Evolutionary conservation across 2,329 filamentous ascomycete genomes (phyloP).

Genomic region (Ampelomyces quisqualis): DNA sequence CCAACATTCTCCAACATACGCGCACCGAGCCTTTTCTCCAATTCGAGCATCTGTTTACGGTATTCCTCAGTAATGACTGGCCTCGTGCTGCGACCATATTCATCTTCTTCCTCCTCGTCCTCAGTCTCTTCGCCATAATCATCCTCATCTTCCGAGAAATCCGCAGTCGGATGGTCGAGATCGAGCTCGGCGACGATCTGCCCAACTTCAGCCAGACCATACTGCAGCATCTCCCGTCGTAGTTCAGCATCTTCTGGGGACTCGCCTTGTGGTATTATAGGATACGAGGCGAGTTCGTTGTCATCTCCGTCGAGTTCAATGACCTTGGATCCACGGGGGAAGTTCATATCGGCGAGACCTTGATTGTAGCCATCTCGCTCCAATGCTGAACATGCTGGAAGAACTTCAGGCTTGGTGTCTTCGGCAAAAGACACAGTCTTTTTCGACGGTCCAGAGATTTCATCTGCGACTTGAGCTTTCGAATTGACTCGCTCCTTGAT

Average conservation of each 20-base stretch:
- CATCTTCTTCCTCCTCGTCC: conserved; percentile 69
- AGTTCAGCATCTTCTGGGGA: conserved; percentile 76
- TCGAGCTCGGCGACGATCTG: conserved; percentile 90
- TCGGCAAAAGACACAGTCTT: conserved; percentile 66
- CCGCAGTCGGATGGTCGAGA: conserved; percentile 64
- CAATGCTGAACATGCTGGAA: conserved; percentile 12
- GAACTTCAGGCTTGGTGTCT: conserved; percentile 52
- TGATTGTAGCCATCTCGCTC: conserved; percentile 28
- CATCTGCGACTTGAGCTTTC: too few relatives aligned
- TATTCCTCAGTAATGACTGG: conserved; percentile 72
- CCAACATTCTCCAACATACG: conserved; percentile 60
- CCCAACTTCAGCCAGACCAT: conserved; percentile 83
- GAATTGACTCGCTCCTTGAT: too few relatives aligned
- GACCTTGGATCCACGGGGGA: conserved; percentile 41
- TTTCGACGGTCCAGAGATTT: conserved; percentile 30
- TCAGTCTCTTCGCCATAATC: conserved; percentile 50
- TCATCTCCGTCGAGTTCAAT: conserved; percentile 49
- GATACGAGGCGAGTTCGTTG: conserved; percentile 43
- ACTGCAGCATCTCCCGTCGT: conserved; percentile 85
- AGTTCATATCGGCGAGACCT: conserved; percentile 30
- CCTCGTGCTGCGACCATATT: conserved; percentile 71
- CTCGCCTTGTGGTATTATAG: conserved; percentile 72
- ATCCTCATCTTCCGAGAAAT: conserved; percentile 57
- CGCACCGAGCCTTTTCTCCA: conserved; percentile 73
- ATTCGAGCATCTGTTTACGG: conserved; percentile 76